These are phyloP conservation scores for Porphyrellus cyaneotinctus DNA, from an alignment of 768 basidiomycete genomes.

Conservation along the genomic window DNA sequence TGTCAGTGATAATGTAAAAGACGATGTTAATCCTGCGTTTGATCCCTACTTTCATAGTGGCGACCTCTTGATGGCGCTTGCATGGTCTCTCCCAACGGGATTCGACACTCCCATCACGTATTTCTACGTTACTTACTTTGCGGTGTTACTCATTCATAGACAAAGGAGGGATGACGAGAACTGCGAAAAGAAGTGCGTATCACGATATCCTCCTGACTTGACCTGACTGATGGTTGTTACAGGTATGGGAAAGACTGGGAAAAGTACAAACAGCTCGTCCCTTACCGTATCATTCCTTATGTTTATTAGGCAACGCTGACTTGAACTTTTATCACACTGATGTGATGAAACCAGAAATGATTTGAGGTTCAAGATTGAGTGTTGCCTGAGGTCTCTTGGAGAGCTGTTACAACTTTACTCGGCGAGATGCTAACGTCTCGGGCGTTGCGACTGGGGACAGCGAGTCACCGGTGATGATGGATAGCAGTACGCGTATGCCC, in stretches of 20 bases:
- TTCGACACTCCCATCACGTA: constrained; percentile 93
- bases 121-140: constrained; percentile 90
- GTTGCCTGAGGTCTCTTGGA: too few species aligned
- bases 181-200: constrained; percentile 77
- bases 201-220: neutral
- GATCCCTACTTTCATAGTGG: constrained; percentile 43
- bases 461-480: too few species aligned
- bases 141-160: constrained; percentile 83
- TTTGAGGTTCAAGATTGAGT: too few species aligned
- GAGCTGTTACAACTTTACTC: too few species aligned
- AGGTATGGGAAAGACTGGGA: constrained; percentile 96
- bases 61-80: constrained; percentile 83
- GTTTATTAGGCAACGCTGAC: constrained; percentile 46
- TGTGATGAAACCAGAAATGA: neutral
- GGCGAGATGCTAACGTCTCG: too few species aligned
- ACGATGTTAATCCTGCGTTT: neutral
- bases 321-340: neutral
- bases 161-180: constrained; percentile 89
- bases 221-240: neutral
- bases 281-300: constrained; percentile 82
- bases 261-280: constrained; percentile 82
- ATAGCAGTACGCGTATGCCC: too few species aligned
- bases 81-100: constrained; percentile 92
- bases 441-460: too few species aligned
- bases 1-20: neutral